These are phyloP conservation scores for Candida sanyiensis DNA, from an alignment of 805 yeast species.

Conservation along the genomic window DNA sequence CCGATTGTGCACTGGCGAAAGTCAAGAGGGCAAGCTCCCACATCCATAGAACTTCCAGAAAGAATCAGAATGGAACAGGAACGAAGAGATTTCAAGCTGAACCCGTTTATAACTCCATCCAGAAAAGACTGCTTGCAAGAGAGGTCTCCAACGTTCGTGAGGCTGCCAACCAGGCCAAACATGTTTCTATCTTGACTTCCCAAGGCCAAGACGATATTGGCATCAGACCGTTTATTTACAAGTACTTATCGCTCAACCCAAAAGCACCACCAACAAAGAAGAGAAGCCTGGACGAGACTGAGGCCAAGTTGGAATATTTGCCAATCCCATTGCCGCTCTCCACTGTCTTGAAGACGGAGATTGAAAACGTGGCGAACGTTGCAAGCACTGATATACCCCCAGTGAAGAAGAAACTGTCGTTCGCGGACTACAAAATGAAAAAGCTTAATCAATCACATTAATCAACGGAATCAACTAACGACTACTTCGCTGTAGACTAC, in stretches of 20 bases:
- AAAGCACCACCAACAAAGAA: slow-evolving; percentile 10
- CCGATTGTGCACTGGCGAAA: slow-evolving; percentile 52
- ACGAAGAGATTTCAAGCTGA: slow-evolving; percentile 30
- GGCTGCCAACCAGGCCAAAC: slow-evolving; percentile 10
- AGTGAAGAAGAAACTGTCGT: slow-evolving; percentile 54
- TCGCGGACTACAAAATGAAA: slow-evolving; percentile 70
- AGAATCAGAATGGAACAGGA: slow-evolving; percentile 22
- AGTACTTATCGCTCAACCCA: slow-evolving; percentile 14
- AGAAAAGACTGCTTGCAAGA: slow-evolving; percentile 26
- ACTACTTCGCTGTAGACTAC: too few relatives aligned
- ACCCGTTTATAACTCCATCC: slow-evolving; percentile 27
- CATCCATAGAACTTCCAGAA: slow-evolving; percentile 47
- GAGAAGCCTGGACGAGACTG: slow-evolving; percentile 11
- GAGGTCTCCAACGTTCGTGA: slow-evolving; percentile 20
- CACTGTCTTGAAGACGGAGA: slow-evolving; percentile 52
- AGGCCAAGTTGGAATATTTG: slow-evolving; percentile 18
- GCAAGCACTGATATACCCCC: slow-evolving; percentile 9
- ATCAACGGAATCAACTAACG: too few relatives aligned
- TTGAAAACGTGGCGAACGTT: slow-evolving; percentile 42
- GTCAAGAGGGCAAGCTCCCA: slow-evolving; percentile 58
- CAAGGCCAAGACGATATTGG: slow-evolving; percentile 15
- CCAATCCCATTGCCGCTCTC: slow-evolving; percentile 26
- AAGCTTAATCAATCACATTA: slow-evolving; percentile 15
- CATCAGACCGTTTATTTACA: slow-evolving; percentile 19
- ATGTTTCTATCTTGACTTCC: slow-evolving; percentile 7